These are phyloP conservation scores for Leptomonas pyrrhocoris DNA, from an alignment of 208 protist species.

Conservation along the genomic window DNA sequence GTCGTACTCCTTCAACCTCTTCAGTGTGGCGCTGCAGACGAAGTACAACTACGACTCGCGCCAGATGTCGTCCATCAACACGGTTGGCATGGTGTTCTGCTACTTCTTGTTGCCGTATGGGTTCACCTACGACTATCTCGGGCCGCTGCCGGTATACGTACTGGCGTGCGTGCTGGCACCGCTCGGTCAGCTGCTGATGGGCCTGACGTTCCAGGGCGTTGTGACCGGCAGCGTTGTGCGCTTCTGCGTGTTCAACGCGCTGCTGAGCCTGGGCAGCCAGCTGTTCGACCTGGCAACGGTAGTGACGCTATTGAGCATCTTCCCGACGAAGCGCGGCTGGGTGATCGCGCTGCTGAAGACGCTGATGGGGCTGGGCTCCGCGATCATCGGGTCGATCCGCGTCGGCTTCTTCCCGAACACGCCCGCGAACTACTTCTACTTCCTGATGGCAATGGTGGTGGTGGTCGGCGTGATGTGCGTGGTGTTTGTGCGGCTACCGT, in stretches of 20 bases:
- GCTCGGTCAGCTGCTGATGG: conserved; percentile 47
- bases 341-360: conserved; percentile 74
- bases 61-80: conserved; percentile 65
- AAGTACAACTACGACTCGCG: conserved; percentile 48
- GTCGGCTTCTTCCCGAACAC: conserved; percentile 51
- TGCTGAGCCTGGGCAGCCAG: conserved; percentile 43
- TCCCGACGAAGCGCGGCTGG: conserved; percentile 52
- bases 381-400: conserved; percentile 57
- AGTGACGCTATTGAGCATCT: conserved; percentile 59
- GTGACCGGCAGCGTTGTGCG: conserved; percentile 42
- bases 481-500: conserved; percentile 44
- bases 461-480: conserved; percentile 24
- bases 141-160: conserved; percentile 44
- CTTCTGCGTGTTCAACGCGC: conserved; percentile 46
- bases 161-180: conserved; percentile 33
- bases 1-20: conserved; percentile 67
- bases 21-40: conserved; percentile 42
- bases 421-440: conserved; percentile 56
- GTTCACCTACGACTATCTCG: conserved; percentile 58
- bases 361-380: conserved; percentile 67
- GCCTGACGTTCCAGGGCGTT: conserved; percentile 50
- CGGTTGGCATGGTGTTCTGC: conserved; percentile 43
- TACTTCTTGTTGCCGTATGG: conserved; percentile 55
- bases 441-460: conserved; percentile 43
- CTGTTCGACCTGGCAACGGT: conserved; percentile 59